Percentiles rank a stretch among this genome's conserved stretches.
phyloP scores from a whole-genome alignment of 345 rosid genomes.

The Syzygium aromaticum region DNA sequence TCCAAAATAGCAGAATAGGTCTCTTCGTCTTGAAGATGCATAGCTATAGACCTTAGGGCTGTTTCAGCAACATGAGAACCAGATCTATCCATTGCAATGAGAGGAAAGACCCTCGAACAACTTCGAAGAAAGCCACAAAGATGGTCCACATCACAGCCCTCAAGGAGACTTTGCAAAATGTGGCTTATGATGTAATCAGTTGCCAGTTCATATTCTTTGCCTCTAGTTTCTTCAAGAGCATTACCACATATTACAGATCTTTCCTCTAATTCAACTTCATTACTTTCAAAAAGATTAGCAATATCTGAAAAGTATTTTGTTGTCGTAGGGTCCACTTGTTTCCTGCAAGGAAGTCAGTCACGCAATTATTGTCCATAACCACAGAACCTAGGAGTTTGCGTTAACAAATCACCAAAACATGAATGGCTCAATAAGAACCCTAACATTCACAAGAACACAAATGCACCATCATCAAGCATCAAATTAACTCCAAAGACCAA shows the following conservation, averaged over 20 bases:
- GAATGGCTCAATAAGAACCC: background rate
- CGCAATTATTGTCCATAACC: background rate
- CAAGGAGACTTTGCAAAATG: constrained; percentile 72
- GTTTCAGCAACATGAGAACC: constrained; percentile 97
- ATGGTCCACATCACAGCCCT: constrained; percentile 76
- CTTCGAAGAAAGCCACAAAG: constrained; percentile 72
- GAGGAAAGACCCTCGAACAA: constrained; percentile 55
- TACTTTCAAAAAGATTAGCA: constrained; percentile 71
- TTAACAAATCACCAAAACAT: background rate
- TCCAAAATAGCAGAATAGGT: constrained; percentile 58
- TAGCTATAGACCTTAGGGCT: constrained; percentile 71
- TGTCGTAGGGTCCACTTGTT: constrained; percentile 80
- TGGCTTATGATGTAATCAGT: constrained; percentile 90
- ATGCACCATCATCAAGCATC: background rate
- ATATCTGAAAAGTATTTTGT: constrained; percentile 75
- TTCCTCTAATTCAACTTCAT: constrained; percentile 67
- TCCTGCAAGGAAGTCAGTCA: constrained; percentile 31
- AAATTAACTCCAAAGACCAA: background rate
- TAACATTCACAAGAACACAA: background rate
- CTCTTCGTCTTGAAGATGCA: constrained; percentile 65
- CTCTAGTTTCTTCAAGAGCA: constrained; percentile 83
- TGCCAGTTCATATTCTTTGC: constrained; percentile 76
- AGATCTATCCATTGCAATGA: constrained; percentile 84
- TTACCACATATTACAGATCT: constrained; percentile 58
- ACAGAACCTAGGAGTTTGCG: background rate